Evolutionary conservation across 352 stramenopile genomes (phyloP).

Genomic region (Saprolegnia parasitica): DNA sequence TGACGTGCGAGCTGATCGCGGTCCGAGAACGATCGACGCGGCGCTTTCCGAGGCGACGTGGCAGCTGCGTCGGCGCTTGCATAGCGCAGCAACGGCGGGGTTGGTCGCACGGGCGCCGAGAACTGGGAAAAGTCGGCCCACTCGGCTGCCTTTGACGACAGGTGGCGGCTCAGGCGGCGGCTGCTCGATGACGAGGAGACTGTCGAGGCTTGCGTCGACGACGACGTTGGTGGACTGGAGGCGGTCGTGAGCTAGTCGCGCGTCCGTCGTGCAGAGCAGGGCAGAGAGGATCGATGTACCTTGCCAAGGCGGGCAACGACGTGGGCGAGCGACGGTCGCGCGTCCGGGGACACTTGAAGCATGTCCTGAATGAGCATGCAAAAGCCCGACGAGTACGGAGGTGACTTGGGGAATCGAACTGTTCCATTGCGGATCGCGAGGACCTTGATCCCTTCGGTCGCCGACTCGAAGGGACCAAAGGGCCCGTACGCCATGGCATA

Average conservation of each 20-base stretch:
- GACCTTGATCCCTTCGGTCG: conserved; percentile 43
- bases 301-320: conserved; percentile 33
- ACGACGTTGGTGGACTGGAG: no score
- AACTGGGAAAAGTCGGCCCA: neutral
- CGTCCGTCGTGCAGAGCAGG: no score
- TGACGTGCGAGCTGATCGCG: neutral
- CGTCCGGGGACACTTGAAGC: conserved; percentile 47
- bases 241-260: no score
- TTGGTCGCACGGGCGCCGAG: neutral
- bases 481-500: conserved; percentile 89
- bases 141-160: neutral
- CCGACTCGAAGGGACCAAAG: conserved; percentile 85
- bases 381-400: conserved; percentile 55
- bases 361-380: conserved; percentile 64
- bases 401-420: conserved; percentile 48
- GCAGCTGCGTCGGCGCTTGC: neutral
- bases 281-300: no score
- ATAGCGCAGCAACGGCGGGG: neutral
- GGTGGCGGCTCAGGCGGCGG: no score
- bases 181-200: neutral
- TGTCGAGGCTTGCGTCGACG: neutral
- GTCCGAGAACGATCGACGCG: neutral
- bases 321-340: conserved; percentile 57
- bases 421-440: conserved; percentile 64
- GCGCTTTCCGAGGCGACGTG: neutral